Base-by-base conservation (phyloP, 2,329 filamentous ascomycete genomes). In the Domatiomyces globalis region DNA sequence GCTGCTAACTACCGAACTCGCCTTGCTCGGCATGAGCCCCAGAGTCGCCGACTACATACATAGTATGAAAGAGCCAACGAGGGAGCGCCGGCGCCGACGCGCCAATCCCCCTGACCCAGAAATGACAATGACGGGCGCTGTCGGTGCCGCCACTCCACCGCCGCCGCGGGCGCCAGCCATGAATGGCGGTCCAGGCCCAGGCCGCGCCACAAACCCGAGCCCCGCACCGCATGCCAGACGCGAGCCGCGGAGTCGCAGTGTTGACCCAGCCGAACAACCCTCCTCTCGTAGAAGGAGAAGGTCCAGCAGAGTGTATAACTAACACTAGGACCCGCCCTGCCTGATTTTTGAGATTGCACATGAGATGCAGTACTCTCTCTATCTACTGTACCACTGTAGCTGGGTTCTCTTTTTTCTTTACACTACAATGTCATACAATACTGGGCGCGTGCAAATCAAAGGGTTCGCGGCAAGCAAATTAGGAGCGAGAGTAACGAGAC, bases 1-100 rank as follows among this genome's bases (percentile, higher is more conserved):
- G 12, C 45, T 62, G 17, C 49, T 54, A 1, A 54, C 57, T 43
- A 59, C 57, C 17, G 60, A 62, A 46, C 25, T 60, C 29, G 56
- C 54, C 6, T 44, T 62, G 43, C 52, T 62, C 12, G 46, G 50
- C 19, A 52, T 55, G 42, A 57, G 51, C 46, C 56, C 57, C 4
- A 46, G 50, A 10, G 55, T 59, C 8, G 51, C 59, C 12, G 57
- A 58, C 15, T 60, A 56, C 45, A 50, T 58, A 9, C 19, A 29
- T 8, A 47, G 17, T 8, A 18, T 47, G 45, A 25, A 17, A 17
- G 45, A 18, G 27, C 45, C 45, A 17, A 10, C 17, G 5, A 2
- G 27, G 27, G 45, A 47, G 17, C 22, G 27, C 17, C 20, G 45
- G 15, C 19, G 27, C 9, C 19, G 45, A 4, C 43, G 12, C 33